Base-by-base conservation (phyloP, 306 rosid genomes). In the Biancaea sappan region DNA sequence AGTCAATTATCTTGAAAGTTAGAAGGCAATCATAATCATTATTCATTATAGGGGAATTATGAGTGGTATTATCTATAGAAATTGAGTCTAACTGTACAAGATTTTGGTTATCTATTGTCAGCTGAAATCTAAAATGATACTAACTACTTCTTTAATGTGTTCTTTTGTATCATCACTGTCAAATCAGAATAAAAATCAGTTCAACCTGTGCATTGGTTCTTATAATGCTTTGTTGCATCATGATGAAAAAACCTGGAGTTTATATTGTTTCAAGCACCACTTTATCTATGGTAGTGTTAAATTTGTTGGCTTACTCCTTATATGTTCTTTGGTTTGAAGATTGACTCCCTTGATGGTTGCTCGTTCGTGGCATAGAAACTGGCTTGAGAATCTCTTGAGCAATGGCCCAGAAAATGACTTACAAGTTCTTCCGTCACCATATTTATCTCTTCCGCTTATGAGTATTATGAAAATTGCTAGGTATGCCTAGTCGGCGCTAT, bases 281-380 rank as follows among this genome's bases (percentile, higher is more conserved):
- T 28, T 37, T 57, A 66, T 67, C 53, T 77, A 58, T 13, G 52
- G 74, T 60, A 68, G 57, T 26, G 31, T 52, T 47, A 18, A 73
- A 76, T 15, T 25, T 66, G 29, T 66, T 43, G 43, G 53, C 62
- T 79, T 68, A 72, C 47, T 25, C 65, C 43, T 61, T 34, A 19
- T 77, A 21, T 67, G 61, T 72, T 56, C 66, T 76, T 76, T 79
- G 76, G 66, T 79, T 80, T 67, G 83, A 84, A 95, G 99, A 73
- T 92, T 91, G 96, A 92, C 86, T 7, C 95, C 99, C 58, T 80
- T 87, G 88, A 87, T 80, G 97, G 96, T 94, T 56, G 96, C 99
- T 73, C 92, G 87, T 19, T 92, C 97, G 0, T 94, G 99, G 99
- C 74, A 90, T 77, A 90, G 89, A 88, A 80, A 77, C 71, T 79